Percentiles rank a stretch among this genome's conserved stretches.
Evolutionary conservation across 2,329 filamentous ascomycete genomes (phyloP).

Genomic region (Alternaria longipes): DNA sequence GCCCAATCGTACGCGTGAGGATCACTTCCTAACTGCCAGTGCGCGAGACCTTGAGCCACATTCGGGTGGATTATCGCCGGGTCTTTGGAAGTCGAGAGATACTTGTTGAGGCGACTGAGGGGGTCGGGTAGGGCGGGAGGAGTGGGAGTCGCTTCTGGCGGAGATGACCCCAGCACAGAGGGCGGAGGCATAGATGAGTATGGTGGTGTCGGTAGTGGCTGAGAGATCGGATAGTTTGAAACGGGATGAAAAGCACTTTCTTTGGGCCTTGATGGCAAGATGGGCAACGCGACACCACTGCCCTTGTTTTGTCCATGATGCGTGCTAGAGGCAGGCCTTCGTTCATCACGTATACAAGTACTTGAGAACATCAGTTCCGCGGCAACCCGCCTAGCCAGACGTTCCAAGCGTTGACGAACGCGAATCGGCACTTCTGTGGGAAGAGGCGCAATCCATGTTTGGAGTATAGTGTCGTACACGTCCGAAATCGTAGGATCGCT

Average conservation of each 20-base stretch:
- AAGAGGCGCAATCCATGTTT: slow-evolving; percentile 44
- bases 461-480: slow-evolving; percentile 45
- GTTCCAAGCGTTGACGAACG: slow-evolving; percentile 43
- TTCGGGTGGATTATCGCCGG: slow-evolving; percentile 39
- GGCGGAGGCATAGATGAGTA: slow-evolving; percentile 21
- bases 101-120: slow-evolving; percentile 47
- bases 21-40: slow-evolving; percentile 54
- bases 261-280: slow-evolving; percentile 28
- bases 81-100: slow-evolving; percentile 40
- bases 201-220: slow-evolving; percentile 26
- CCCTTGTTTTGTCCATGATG: slow-evolving; percentile 20
- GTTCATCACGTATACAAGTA: slow-evolving; percentile 22
- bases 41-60: slow-evolving; percentile 51
- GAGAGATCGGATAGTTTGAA: slow-evolving; percentile 11
- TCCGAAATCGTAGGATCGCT: slow-evolving; percentile 30
- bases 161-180: slow-evolving; percentile 16
- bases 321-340: slow-evolving; percentile 15
- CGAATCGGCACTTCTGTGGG: slow-evolving; percentile 33
- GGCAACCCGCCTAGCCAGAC: slow-evolving; percentile 46
- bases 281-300: slow-evolving; percentile 27
- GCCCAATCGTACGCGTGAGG: slow-evolving; percentile 55
- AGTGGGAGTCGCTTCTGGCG: slow-evolving; percentile 12
- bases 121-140: slow-evolving; percentile 19
- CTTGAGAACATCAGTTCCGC: slow-evolving; percentile 52
- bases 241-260: not conserved